Percentiles rank a stretch among this genome's conserved stretches.
Conservation (phyloP, 352 stramenopile genomes). For the Thraustotheca clavata region DNA sequence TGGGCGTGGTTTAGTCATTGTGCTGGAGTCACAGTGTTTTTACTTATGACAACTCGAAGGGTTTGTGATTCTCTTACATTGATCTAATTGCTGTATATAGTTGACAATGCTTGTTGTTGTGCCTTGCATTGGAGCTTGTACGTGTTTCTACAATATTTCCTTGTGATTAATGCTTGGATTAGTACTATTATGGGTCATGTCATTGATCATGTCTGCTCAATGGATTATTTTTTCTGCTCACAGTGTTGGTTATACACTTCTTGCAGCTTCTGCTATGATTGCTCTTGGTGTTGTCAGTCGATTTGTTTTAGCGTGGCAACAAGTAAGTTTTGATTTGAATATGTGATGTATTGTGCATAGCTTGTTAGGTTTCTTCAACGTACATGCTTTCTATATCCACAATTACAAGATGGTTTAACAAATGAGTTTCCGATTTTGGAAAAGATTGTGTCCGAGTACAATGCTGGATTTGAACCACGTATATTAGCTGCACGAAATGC, state of each 20-base stretch:
- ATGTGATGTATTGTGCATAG: slow-evolving; percentile 23
- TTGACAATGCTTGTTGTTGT: slow-evolving; percentile 49
- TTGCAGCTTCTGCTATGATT: slow-evolving; percentile 64
- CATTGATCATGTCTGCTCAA: slow-evolving; percentile 54
- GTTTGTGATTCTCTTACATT: slow-evolving; percentile 33
- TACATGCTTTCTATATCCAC: slow-evolving; percentile 73
- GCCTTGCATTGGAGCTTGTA: slow-evolving; percentile 38
- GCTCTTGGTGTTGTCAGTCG: slow-evolving; percentile 72
- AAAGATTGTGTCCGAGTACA: slow-evolving; percentile 78
- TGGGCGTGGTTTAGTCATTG: slow-evolving; percentile 84
- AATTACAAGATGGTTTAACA: slow-evolving; percentile 62
- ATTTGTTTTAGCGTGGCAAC: slow-evolving; percentile 65
- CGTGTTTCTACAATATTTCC: background rate
- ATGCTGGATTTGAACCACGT: slow-evolving; percentile 63
- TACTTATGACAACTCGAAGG: slow-evolving; percentile 62
- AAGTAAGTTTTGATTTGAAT: background rate
- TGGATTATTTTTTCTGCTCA: slow-evolving; percentile 83
- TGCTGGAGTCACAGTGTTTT: slow-evolving; percentile 65
- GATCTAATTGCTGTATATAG: background rate
- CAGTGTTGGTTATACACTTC: slow-evolving; percentile 60
- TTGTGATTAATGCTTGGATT: background rate
- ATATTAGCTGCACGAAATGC: slow-evolving; percentile 44
- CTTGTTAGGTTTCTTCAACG: slow-evolving; percentile 73
- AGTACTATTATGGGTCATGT: slow-evolving; percentile 70
- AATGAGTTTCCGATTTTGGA: slow-evolving; percentile 68